Percentiles rank a stretch among this genome's conserved stretches.
Conservation (phyloP, 441 rosid genomes). For the Adansonia madagascariensis region DNA sequence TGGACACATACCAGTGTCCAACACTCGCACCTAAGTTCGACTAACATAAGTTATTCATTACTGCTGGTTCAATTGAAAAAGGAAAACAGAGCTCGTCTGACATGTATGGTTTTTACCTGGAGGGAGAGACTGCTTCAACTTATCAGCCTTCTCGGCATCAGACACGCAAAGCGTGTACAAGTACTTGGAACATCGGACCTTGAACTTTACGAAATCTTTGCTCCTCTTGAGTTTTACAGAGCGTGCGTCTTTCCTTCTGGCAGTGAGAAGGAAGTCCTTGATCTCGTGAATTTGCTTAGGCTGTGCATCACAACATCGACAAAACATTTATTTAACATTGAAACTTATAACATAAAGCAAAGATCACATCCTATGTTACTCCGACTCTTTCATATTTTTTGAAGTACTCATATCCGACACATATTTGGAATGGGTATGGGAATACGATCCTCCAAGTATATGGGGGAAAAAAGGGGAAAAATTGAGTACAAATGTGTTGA, state of each 20-base stretch:
- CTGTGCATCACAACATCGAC: conserved; percentile 39
- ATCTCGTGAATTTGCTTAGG: conserved; percentile 87
- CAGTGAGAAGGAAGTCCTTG: conserved; percentile 85
- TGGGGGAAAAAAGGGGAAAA: too few species aligned
- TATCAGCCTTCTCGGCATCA: conserved; percentile 75
- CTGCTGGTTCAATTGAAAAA: background rate
- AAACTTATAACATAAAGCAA: background rate
- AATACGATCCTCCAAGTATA: too few species aligned
- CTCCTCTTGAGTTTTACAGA: conserved; percentile 81
- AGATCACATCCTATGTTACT: background rate
- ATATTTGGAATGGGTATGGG: too few species aligned
- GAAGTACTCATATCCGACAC: too few species aligned
- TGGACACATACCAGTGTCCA: too few species aligned
- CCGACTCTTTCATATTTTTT: background rate
- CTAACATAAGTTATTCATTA: background rate
- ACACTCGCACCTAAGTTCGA: too few species aligned
- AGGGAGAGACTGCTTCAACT: conserved; percentile 86
- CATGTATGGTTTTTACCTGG: conserved; percentile 49
- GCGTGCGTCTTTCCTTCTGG: conserved; percentile 78
- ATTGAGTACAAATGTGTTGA: too few species aligned
- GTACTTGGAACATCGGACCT: conserved; percentile 82
- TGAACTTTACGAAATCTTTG: conserved; percentile 71
- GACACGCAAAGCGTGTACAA: conserved; percentile 75
- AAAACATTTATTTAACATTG: background rate
- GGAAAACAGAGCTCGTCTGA: background rate